Evolutionary conservation across 2,329 filamentous ascomycete genomes (phyloP).

Genomic region (Cytospora chrysosperma): DNA sequence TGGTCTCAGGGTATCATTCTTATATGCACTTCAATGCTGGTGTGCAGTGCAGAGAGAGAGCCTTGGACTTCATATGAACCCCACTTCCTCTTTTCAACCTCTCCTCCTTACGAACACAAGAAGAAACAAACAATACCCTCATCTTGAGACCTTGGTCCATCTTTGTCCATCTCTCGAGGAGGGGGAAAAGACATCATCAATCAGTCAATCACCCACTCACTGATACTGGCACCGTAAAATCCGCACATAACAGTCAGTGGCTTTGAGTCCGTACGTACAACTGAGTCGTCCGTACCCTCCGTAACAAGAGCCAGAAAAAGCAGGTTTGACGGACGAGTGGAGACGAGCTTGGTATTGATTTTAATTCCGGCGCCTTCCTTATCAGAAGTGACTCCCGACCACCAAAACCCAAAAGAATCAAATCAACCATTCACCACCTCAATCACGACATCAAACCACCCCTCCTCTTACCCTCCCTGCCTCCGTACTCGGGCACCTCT

Average conservation of each 20-base stretch:
- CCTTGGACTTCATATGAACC: background rate
- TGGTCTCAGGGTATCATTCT: too few species aligned
- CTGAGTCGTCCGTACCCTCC: too few species aligned
- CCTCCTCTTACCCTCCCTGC: constrained; percentile 2
- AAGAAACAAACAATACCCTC: too few species aligned
- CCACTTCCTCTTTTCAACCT: background rate
- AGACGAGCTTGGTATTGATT: background rate
- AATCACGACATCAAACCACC: constrained; percentile 19
- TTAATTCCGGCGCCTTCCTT: background rate
- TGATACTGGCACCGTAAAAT: too few species aligned
- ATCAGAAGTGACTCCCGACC: constrained; percentile 8
- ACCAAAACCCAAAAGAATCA: background rate
- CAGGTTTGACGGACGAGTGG: background rate
- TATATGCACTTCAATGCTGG: too few species aligned
- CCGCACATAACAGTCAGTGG: too few species aligned
- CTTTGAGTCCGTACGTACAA: background rate
- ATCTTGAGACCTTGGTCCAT: too few species aligned
- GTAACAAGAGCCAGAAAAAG: background rate
- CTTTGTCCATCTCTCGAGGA: too few species aligned
- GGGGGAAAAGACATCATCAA: too few species aligned
- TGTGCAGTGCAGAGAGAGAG: too few species aligned
- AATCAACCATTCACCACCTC: background rate
- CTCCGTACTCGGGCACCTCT: constrained; percentile 1
- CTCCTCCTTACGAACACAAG: too few species aligned
- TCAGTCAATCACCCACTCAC: too few species aligned